Conservation (phyloP, 2,329 filamentous ascomycete species). For the Alternaria solani region DNA sequence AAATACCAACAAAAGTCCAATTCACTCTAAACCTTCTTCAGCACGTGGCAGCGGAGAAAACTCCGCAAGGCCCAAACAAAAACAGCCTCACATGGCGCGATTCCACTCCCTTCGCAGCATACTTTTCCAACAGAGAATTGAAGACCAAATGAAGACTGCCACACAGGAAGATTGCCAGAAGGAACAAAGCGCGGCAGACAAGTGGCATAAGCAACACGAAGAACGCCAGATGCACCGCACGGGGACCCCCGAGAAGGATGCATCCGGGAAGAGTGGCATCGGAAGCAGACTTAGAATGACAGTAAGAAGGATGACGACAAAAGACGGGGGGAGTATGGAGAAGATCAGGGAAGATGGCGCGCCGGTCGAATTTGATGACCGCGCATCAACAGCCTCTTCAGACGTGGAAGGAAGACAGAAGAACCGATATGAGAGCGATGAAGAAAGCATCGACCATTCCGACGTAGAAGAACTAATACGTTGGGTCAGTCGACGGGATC, state of each 20-base stretch:
- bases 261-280: constrained; percentile 28
- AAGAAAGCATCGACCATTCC: constrained; percentile 40
- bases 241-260: constrained; percentile 34
- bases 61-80: constrained; percentile 24
- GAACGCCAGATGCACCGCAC: constrained; percentile 36
- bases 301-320: constrained; percentile 41
- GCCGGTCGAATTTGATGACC: constrained; percentile 25
- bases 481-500: constrained; percentile 44
- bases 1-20: constrained; percentile 18
- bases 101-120: constrained; percentile 48
- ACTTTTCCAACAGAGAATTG: constrained; percentile 43
- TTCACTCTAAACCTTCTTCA: constrained; percentile 16
- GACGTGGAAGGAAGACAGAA: constrained; percentile 27
- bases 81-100: constrained; percentile 39
- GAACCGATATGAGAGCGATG: constrained; percentile 22
- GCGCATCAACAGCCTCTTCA: constrained; percentile 35
- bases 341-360: constrained; percentile 31
- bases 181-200: constrained; percentile 27
- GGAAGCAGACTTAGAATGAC: constrained; percentile 35
- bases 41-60: constrained; percentile 14
- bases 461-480: constrained; percentile 46
- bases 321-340: constrained; percentile 35
- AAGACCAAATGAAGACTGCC: constrained; percentile 35
- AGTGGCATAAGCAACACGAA: constrained; percentile 43
- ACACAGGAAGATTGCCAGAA: constrained; percentile 28